Evolutionary conservation across 2,329 filamentous ascomycete genomes (phyloP).

Genomic region (Botrytis deweyae): DNA sequence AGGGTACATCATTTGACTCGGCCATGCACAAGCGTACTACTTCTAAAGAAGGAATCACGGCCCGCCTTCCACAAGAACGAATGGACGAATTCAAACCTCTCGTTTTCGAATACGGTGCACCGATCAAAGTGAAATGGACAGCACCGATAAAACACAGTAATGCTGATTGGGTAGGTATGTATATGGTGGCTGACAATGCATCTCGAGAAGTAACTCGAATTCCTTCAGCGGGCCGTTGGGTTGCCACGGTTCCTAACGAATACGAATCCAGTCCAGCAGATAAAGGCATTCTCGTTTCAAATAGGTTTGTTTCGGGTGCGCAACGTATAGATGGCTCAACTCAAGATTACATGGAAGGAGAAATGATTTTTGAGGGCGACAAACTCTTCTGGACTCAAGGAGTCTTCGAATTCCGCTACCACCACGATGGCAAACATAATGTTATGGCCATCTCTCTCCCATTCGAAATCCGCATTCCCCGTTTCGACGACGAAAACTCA

Average conservation of each 20-base stretch:
- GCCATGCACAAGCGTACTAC: constrained; percentile 59
- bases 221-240: constrained; percentile 84
- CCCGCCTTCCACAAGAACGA: constrained; percentile 62
- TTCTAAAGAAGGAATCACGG: constrained; percentile 71
- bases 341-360: constrained; percentile 67
- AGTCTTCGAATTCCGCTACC: constrained; percentile 95
- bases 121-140: constrained; percentile 86
- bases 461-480: constrained; percentile 83
- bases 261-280: constrained; percentile 77
- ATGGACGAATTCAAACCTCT: constrained; percentile 67
- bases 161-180: constrained; percentile 93
- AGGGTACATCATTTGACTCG: constrained; percentile 57
- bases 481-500: constrained; percentile 72
- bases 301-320: constrained; percentile 54
- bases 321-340: constrained; percentile 49
- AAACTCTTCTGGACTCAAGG: constrained; percentile 97
- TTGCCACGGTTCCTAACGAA: constrained; percentile 71
- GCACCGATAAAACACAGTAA: constrained; percentile 85
- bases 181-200: constrained; percentile 91
- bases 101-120: constrained; percentile 83
- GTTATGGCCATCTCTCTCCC: constrained; percentile 93
- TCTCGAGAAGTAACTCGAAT: constrained; percentile 82
- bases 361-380: constrained; percentile 85
- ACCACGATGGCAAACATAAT: constrained; percentile 88
- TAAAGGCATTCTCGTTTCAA: constrained; percentile 69